A percentile compares a stretch with the other conserved stretches of the same genome.
These are phyloP conservation scores for Citrullus colocynthis DNA, from an alignment of 306 rosid species.

Conservation along the genomic window DNA sequence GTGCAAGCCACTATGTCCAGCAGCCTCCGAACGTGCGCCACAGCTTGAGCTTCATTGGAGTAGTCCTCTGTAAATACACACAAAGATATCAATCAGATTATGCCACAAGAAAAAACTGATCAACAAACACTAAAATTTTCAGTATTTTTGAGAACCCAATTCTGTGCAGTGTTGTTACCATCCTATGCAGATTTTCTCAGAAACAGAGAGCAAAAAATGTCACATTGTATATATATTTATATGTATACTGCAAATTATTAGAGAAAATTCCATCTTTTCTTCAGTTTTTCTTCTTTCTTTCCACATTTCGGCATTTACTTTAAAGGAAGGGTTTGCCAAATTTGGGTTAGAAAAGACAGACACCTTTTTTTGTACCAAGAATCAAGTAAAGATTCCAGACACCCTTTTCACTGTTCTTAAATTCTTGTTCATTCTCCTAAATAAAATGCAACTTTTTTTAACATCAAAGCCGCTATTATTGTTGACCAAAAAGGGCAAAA, in stretches of 20 bases:
- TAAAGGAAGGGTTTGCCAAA: not conserved
- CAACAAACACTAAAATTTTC: not conserved
- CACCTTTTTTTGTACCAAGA: not conserved
- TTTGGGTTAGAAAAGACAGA: not conserved
- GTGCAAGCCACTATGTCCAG: conserved; percentile 80
- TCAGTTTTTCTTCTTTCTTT: not conserved
- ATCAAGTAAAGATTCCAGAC: not conserved
- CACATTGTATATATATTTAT: not conserved
- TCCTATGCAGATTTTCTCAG: not conserved
- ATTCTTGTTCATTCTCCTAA: not conserved
- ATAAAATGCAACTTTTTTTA: not conserved
- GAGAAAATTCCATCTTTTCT: not conserved
- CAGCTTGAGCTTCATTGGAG: conserved; percentile 31
- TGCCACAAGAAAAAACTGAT: not conserved
- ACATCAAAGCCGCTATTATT: not conserved
- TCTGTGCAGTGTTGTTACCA: not conserved
- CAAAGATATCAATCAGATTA: not conserved
- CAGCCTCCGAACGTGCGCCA: conserved; percentile 66
- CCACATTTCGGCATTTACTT: not conserved
- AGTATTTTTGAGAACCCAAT: not conserved
- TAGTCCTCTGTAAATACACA: conserved; percentile 45
- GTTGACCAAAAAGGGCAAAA: not conserved
- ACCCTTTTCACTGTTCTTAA: not conserved
- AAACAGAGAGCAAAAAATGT: not conserved
- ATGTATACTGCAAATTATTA: not conserved